Evolutionary conservation across 2,329 filamentous ascomycete species (phyloP), one percentile per base, ranked within the genome.

Genomic region (Thielaviopsis populi): DNA sequence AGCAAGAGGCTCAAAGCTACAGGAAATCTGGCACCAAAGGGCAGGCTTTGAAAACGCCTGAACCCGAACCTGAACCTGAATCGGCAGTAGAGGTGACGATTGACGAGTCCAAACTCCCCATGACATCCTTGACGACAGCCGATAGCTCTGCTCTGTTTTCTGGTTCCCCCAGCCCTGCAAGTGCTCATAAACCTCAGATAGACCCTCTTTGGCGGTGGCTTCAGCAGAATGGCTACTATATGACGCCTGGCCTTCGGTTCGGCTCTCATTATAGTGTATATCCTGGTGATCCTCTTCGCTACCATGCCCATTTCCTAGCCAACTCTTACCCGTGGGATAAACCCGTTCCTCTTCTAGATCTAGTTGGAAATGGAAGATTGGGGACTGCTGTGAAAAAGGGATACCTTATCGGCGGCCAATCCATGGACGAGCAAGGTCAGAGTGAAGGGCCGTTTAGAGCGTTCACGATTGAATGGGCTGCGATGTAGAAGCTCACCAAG

Each of bases 361-460:
- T 99, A 15, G 86, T 97, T 17, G 87, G 85, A 22, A 91, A 90
- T 7, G 94, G 94, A 4, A 81, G 94, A 69, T 74, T 99, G 67
- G 94, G 91, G 0, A 97, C 94, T 1, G 89, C 89, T 60, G 94
- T 97, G 22, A 99, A 99, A 79, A 99, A 99, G 75, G 89, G 89
- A 0, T 96, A 91, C 70, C 76, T 99, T 63, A 80, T 99, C 65
- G 92, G 91, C 6, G 91, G 89, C 0, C 78, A 82, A 69, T 76
- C 80, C 63, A 70, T 73, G 58, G 68, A 69, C 17, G 72, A 71
- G 13, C 67, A 69, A 30, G 70, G 72, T 1, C 71, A 70, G 46
- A 73, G 76, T 41, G 24, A 37, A 15, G 72, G 71, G 11, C 69
- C 72, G 17, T 78, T 92, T 24, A 80, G 88, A 68, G 83, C 87